Evolutionary conservation across 106 monocot species (phyloP).

Genomic region (Posidonia australis): DNA sequence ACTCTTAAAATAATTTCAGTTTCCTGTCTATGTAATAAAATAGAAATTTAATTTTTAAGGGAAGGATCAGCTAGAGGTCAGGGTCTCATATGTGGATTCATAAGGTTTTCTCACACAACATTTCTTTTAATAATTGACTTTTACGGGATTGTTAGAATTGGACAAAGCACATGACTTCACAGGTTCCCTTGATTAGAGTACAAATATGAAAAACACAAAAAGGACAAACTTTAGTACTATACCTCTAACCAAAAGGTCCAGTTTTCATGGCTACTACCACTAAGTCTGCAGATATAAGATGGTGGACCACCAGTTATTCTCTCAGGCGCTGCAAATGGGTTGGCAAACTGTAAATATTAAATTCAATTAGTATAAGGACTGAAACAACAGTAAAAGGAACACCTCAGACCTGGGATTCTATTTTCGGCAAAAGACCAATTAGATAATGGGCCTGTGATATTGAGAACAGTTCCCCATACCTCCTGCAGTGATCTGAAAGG

Average conservation of each 20-base stretch:
- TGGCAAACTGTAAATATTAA: neutral
- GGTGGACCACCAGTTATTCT: slow-evolving; percentile 65
- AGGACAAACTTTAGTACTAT: slow-evolving; percentile 1
- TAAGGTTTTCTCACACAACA: too few relatives aligned
- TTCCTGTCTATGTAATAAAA: too few relatives aligned
- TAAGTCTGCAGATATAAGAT: slow-evolving; percentile 80
- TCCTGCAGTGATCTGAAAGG: slow-evolving; percentile 59
- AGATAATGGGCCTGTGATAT: slow-evolving; percentile 86
- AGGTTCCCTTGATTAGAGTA: too few relatives aligned
- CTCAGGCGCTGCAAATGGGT: slow-evolving; percentile 43
- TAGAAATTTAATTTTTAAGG: too few relatives aligned
- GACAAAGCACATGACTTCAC: too few relatives aligned
- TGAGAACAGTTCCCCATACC: slow-evolving; percentile 73
- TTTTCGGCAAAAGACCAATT: slow-evolving; percentile 94
- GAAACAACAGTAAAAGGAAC: neutral
- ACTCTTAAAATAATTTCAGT: too few relatives aligned
- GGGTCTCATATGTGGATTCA: too few relatives aligned
- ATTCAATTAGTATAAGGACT: neutral
- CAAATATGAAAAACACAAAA: neutral
- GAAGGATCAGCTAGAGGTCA: too few relatives aligned
- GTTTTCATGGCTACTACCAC: slow-evolving; percentile 57
- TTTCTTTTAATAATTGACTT: too few relatives aligned
- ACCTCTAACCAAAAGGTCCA: slow-evolving; percentile 99
- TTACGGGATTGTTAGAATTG: too few relatives aligned
- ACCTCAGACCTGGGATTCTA: slow-evolving; percentile 52